A percentile compares a stretch with the other conserved stretches of the same genome.
These are phyloP conservation scores for Ambispora gerdemannii DNA, from an alignment of 192 early-diverging fungal species.

Conservation along the genomic window DNA sequence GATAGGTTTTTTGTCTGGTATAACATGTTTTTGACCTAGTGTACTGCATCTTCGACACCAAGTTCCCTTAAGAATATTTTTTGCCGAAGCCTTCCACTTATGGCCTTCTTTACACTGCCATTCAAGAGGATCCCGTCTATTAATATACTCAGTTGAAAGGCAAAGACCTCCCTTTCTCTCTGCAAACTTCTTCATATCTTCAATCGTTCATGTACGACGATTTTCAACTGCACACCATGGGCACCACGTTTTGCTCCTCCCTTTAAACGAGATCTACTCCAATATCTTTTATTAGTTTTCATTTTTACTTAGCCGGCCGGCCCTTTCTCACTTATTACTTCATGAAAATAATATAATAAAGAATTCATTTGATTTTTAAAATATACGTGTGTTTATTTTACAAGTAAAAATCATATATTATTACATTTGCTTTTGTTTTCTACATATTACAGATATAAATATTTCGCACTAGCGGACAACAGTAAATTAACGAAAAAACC, in stretches of 20 bases:
- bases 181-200: too few relatives aligned
- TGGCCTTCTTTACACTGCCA: constrained; percentile 27
- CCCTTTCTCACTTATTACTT: too few relatives aligned
- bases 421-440: constrained; percentile 4
- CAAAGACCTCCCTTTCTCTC: constrained; percentile 16
- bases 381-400: too few relatives aligned
- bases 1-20: too few relatives aligned
- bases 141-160: constrained; percentile 25
- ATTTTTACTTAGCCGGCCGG: too few relatives aligned
- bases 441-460: constrained; percentile 3
- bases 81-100: constrained; percentile 14
- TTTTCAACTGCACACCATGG: too few relatives aligned
- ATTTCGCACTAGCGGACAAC: not conserved
- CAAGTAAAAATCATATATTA: too few relatives aligned
- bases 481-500: constrained; percentile 2
- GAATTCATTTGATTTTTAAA: too few relatives aligned
- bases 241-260: too few relatives aligned
- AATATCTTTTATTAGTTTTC: too few relatives aligned
- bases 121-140: constrained; percentile 27
- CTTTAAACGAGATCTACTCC: not conserved
- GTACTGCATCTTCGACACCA: constrained; percentile 5
- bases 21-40: not conserved
- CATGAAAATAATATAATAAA: too few relatives aligned
- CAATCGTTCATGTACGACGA: too few relatives aligned
- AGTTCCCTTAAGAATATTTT: constrained; percentile 22